A percentile compares a stretch with the other conserved stretches of the same genome.
These are phyloP conservation scores for Kurtzmaniella natalensis DNA, from an alignment of 1,139 yeast genomes.

Conservation along the genomic window DNA sequence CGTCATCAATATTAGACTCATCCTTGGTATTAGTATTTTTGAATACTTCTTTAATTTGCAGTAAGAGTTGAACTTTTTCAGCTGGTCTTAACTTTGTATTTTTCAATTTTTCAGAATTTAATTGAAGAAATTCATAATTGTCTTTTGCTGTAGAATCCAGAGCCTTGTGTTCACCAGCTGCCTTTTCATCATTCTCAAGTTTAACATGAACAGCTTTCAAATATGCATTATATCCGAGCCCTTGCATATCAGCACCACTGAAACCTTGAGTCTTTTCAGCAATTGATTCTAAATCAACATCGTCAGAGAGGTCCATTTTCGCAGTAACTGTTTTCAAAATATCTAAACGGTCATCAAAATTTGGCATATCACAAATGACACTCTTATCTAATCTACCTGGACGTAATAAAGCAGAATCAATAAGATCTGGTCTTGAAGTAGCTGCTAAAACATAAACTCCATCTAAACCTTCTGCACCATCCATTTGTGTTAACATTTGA, in stretches of 20 bases:
- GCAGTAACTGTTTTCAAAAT: slow-evolving; percentile 61
- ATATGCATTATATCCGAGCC: slow-evolving; percentile 87
- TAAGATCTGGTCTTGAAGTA: slow-evolving; percentile 89
- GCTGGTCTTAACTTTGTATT: slow-evolving; percentile 32
- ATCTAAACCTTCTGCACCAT: slow-evolving; percentile 97
- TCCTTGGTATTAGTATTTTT: slow-evolving; percentile 8
- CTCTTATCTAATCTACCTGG: slow-evolving; percentile 96
- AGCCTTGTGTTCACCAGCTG: slow-evolving; percentile 12
- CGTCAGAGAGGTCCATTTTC: slow-evolving; percentile 48
- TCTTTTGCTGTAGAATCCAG: slow-evolving; percentile 12
- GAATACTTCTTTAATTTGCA: slow-evolving; percentile 44
- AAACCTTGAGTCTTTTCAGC: slow-evolving; percentile 69
- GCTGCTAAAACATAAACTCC: slow-evolving; percentile 98
- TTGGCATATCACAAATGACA: slow-evolving; percentile 86
- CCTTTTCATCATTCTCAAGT: slow-evolving; percentile 43
- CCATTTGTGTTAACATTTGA: slow-evolving; percentile 97
- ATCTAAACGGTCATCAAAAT: slow-evolving; percentile 63
- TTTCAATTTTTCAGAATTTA: slow-evolving; percentile 28
- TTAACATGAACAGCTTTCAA: slow-evolving; percentile 83
- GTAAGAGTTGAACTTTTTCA: slow-evolving; percentile 42
- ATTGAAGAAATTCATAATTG: slow-evolving; percentile 31
- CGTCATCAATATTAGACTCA: slow-evolving; percentile 8
- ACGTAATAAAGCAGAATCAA: slow-evolving; percentile 89
- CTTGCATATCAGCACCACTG: slow-evolving; percentile 95
- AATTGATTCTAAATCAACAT: slow-evolving; percentile 50